Evolutionary conservation across 495 filamentous ascomycete species (phyloP), one percentile per base, ranked within the genome.

Genomic region (Astrothelium macrocarpum): DNA sequence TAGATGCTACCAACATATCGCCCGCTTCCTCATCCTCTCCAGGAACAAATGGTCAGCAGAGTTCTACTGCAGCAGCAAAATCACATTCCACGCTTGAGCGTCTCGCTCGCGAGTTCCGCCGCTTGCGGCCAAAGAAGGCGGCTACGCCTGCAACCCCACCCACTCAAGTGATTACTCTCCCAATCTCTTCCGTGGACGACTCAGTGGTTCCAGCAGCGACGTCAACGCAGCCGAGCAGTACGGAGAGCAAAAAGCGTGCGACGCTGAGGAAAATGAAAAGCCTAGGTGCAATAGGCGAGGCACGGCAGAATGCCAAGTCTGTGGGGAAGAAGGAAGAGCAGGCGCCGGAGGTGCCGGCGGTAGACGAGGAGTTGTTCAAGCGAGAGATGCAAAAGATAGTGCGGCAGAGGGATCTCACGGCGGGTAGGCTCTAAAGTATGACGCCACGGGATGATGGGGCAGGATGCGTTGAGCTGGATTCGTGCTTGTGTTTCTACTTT

Each of bases 101-200:
- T 60, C 78, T 88, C 39, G 79, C 80, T 1, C 78, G 80, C 31
- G 83, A 86, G 63, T 68, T 88, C 59, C 79, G 79, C 58, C 82
- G 79, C 42, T 74, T 79, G 63, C 67, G 66, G 60, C 29, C 66
- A 1, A 62, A 68, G 10, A 67, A 61, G 60, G 49, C 59, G 10
- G 23, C 42, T 62, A 65, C 16, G 46, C 66, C 29, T 62, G 43
- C 61, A 18, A 63, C 26, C 65, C 59, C 5, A n/a, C n/a, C n/a
- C n/a, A n/a, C n/a, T n/a, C n/a, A n/a, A n/a, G n/a, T n/a, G n/a
- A n/a, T n/a, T n/a, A n/a, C n/a, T n/a, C n/a, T n/a, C n/a, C n/a
- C n/a, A n/a, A n/a, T n/a, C n/a, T n/a, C n/a, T n/a, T n/a, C n/a
- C n/a, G 49, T 29, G 0, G 49, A 56, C 25, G 49, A 56, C 16